phyloP scores from a whole-genome alignment of 2,329 filamentous ascomycete species.

The Claviceps spartinae region DNA sequence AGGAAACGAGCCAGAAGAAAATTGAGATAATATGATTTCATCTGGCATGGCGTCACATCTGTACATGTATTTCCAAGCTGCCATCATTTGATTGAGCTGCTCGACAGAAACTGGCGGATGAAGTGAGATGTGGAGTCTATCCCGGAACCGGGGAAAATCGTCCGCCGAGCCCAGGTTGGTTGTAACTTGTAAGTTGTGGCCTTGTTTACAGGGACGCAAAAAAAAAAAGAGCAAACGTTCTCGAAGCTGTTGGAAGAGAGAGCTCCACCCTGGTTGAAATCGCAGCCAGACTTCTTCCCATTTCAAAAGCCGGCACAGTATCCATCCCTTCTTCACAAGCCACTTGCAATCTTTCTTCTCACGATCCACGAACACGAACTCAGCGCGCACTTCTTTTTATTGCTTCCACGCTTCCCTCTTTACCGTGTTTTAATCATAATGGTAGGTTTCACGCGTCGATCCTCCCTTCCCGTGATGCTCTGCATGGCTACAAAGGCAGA shows the following conservation, averaged over 20 bases:
- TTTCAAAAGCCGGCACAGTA: not conserved
- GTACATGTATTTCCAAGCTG: too few species aligned
- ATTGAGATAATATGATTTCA: too few species aligned
- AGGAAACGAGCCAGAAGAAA: too few species aligned
- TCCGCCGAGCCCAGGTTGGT: constrained; percentile 12
- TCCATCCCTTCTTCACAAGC: not conserved
- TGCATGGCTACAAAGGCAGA: not conserved
- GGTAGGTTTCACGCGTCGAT: constrained; percentile 8
- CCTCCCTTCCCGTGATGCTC: not conserved
- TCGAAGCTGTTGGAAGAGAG: constrained; percentile 28
- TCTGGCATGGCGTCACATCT: too few species aligned
- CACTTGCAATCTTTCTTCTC: not conserved
- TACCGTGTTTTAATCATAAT: constrained; percentile 14
- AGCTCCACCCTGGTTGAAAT: constrained; percentile 16
- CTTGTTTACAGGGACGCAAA: constrained; percentile 2
- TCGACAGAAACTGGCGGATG: too few species aligned
- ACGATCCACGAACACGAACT: not conserved
- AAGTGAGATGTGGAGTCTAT: not conserved
- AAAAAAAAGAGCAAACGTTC: constrained; percentile 22
- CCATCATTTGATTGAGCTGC: too few species aligned
- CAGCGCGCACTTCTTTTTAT: not conserved
- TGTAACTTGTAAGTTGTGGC: not conserved
- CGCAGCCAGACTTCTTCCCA: not conserved
- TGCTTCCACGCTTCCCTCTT: not conserved
- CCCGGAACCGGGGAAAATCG: constrained; percentile 22